Percentiles rank a stretch among this genome's conserved stretches.
Conservation (phyloP, 305 asterid species). For the Fraxinus platypoda region DNA sequence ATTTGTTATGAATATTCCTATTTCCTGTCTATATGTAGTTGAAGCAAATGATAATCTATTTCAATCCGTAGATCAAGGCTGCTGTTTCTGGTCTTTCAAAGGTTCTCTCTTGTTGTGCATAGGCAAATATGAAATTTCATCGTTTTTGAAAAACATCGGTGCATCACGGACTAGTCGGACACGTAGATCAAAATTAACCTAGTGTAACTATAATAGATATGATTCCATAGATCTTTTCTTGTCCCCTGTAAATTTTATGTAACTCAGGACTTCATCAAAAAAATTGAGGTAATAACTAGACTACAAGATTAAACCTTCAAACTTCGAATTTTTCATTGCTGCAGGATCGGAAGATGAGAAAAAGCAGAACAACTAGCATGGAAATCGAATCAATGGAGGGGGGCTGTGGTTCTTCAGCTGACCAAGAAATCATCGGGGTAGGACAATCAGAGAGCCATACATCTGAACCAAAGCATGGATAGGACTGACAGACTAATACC, state of each 20-base stretch:
- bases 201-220: not conserved
- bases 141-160: not conserved
- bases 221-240: not conserved
- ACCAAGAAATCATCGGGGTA: constrained; percentile 38
- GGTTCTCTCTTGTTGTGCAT: not conserved
- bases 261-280: not conserved
- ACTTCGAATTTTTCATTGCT: constrained; percentile 8
- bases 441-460: constrained; percentile 52
- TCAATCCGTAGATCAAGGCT: not conserved
- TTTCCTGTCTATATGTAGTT: not conserved
- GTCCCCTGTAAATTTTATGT: not conserved
- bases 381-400: constrained; percentile 73
- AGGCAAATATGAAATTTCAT: not conserved
- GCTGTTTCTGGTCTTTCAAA: not conserved
- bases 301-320: constrained; percentile 1
- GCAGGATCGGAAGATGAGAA: constrained; percentile 82
- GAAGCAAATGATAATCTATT: not conserved
- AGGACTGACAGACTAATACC: constrained; percentile 33
- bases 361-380: constrained; percentile 73
- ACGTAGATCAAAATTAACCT: not conserved
- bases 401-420: constrained; percentile 48
- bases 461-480: constrained; percentile 42
- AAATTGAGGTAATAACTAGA: not conserved
- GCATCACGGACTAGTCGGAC: not conserved
- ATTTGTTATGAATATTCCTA: not conserved